Evolutionary conservation across 208 protist species (phyloP).

Genomic region (Leptomonas pyrrhocoris): DNA sequence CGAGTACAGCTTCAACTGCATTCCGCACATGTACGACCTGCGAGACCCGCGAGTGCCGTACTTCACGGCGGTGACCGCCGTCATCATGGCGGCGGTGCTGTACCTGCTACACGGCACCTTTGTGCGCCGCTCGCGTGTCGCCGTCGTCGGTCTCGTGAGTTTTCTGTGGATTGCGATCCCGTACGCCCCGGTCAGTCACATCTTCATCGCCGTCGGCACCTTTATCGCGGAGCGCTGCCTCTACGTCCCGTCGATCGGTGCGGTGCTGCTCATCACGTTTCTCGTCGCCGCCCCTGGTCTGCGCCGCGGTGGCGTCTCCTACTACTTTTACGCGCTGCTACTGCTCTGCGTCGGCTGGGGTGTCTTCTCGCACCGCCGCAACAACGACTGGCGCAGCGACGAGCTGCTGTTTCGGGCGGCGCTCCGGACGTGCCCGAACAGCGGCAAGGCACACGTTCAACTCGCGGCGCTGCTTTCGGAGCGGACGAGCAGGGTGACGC

Average conservation of each 20-base stretch:
- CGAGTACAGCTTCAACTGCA: constrained; percentile 92
- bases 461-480: constrained; percentile 28
- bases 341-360: constrained; percentile 41
- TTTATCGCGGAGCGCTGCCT: constrained; percentile 89
- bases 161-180: constrained; percentile 71
- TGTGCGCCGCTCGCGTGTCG: constrained; percentile 11
- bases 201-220: constrained; percentile 86
- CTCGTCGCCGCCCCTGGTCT: constrained; percentile 21
- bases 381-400: constrained; percentile 51
- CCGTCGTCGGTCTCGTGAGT: constrained; percentile 29
- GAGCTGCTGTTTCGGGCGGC: constrained; percentile 52
- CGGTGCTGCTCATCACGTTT: constrained; percentile 33
- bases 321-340: constrained; percentile 31
- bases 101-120: constrained; percentile 26
- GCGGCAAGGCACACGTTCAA: constrained; percentile 50
- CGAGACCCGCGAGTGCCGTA: constrained; percentile 43
- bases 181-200: constrained; percentile 79
- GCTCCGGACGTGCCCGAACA: constrained; percentile 48
- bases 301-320: constrained; percentile 5
- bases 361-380: constrained; percentile 39
- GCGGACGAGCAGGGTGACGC: constrained; percentile 13
- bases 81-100: constrained; percentile 4
- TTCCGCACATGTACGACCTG: constrained; percentile 58
- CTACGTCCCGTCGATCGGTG: constrained; percentile 68
- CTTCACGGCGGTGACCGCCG: constrained; percentile 28